Evolutionary conservation across 345 rosid genomes (phyloP).

Genomic region (Luvunga scandens): DNA sequence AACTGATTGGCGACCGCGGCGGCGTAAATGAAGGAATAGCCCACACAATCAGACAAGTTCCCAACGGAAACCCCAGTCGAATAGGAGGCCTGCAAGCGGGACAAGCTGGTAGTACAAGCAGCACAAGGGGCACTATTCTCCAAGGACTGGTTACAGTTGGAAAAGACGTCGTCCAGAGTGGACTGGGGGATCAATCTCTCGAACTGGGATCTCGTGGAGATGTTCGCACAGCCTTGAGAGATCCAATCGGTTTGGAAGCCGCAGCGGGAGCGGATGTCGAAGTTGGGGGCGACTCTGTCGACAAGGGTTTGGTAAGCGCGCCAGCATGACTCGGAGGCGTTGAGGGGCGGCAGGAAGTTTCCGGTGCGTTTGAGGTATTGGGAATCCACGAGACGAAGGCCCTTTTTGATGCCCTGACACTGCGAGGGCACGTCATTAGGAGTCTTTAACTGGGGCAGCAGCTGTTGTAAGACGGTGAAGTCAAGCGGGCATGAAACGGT

Average conservation of each 20-base stretch:
- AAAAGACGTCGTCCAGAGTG: slow-evolving; percentile 22
- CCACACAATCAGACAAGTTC: slow-evolving; percentile 65
- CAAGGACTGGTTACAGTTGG: slow-evolving; percentile 63
- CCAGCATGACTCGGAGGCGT: slow-evolving; percentile 75
- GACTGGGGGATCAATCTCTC: slow-evolving; percentile 41
- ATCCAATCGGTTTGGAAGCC: slow-evolving; percentile 78
- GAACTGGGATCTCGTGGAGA: slow-evolving; percentile 58
- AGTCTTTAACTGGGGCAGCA: slow-evolving; percentile 14
- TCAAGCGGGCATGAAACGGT: slow-evolving; percentile 65
- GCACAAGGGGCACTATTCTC: slow-evolving; percentile 73
- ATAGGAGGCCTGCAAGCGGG: slow-evolving; percentile 40
- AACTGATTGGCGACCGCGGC: slow-evolving; percentile 55
- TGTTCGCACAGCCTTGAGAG: slow-evolving; percentile 71
- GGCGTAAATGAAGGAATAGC: slow-evolving; percentile 63
- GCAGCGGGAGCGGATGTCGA: slow-evolving; percentile 55
- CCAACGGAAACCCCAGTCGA: slow-evolving; percentile 49
- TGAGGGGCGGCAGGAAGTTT: slow-evolving; percentile 57
- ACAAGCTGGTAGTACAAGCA: slow-evolving; percentile 54
- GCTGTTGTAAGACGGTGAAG: slow-evolving; percentile 46
- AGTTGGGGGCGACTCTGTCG: slow-evolving; percentile 29
- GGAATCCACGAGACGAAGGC: slow-evolving; percentile 74
- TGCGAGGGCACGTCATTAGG: slow-evolving; percentile 17
- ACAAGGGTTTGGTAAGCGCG: slow-evolving; percentile 41
- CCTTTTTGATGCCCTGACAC: slow-evolving; percentile 63
- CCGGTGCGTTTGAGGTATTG: slow-evolving; percentile 50